phyloP scores from a whole-genome alignment of 768 basidiomycete species.

The Sistotremastrum niveocremeum region DNA sequence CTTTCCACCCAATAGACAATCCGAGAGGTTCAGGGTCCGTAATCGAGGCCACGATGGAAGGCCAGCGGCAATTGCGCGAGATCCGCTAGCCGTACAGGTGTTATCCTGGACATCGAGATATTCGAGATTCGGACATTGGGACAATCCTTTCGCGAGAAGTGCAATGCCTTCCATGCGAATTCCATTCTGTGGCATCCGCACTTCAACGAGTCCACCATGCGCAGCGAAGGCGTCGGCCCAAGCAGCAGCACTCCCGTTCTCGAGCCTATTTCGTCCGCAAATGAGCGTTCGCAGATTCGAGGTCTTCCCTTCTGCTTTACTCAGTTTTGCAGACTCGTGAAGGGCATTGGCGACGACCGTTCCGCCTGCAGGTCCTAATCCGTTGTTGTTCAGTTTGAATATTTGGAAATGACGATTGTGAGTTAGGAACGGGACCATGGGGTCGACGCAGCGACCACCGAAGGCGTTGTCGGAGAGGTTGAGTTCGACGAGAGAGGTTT shows the following conservation, averaged over 20 bases:
- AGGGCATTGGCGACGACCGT: constrained; percentile 75
- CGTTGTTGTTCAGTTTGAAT: constrained; percentile 92
- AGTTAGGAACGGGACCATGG: constrained; percentile 81
- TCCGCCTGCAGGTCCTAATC: constrained; percentile 85
- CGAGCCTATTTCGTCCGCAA: constrained; percentile 93
- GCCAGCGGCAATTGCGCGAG: constrained; percentile 46
- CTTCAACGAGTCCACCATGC: constrained; percentile 69
- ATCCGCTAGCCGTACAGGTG: constrained; percentile 49
- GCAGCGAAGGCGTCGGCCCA: constrained; percentile 86
- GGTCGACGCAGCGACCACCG: constrained; percentile 87
- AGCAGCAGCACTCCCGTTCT: constrained; percentile 69
- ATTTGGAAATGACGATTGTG: constrained; percentile 71
- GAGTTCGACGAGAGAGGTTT: constrained; percentile 71
- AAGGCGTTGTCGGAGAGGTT: constrained; percentile 95
- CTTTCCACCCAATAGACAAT: constrained; percentile 76
- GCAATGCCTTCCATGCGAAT: constrained; percentile 87
- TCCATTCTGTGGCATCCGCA: constrained; percentile 95
- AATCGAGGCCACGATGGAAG: constrained; percentile 61
- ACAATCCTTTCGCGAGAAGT: constrained; percentile 61
- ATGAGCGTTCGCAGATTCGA: constrained; percentile 71
- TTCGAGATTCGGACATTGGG: constrained; percentile 49
- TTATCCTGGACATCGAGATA: constrained; percentile 90
- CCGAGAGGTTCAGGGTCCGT: constrained; percentile 75
- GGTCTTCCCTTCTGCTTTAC: constrained; percentile 47
- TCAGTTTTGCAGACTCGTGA: constrained; percentile 55